Percentiles rank a stretch among this genome's conserved stretches.
These are phyloP conservation scores for Kickxella alabastrina DNA, from an alignment of 192 early-diverging fungal genomes.

Conservation along the genomic window DNA sequence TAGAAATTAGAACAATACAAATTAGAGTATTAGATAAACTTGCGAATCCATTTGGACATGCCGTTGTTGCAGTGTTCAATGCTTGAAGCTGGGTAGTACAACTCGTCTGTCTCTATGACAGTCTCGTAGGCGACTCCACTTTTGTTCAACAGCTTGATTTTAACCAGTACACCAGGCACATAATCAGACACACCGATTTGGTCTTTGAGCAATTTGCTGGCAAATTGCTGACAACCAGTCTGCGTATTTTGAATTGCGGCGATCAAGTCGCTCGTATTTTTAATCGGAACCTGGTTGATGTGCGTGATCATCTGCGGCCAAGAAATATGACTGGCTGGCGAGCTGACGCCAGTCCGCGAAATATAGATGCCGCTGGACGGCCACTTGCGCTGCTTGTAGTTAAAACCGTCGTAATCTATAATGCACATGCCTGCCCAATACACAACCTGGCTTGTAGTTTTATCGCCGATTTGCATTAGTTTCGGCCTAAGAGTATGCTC, in stretches of 20 bases:
- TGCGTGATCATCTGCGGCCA: conserved; percentile 5
- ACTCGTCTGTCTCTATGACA: conserved; percentile 2
- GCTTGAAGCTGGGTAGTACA: conserved; percentile 1
- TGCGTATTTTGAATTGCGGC: conserved; percentile 1
- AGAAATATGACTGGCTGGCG: background rate
- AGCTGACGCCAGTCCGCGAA: background rate
- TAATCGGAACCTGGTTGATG: background rate
- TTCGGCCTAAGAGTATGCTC: background rate
- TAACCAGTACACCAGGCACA: conserved; percentile 1
- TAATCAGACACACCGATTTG: background rate
- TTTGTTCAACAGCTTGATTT: conserved; percentile 1
- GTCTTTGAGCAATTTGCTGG: background rate
- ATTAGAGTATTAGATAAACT: background rate
- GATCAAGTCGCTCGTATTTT: conserved; percentile 3
- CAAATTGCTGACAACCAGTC: background rate
- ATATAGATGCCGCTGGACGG: conserved; percentile 1
- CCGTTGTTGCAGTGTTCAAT: conserved; percentile 3
- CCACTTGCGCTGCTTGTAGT: conserved; percentile 5
- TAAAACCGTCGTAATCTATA: background rate
- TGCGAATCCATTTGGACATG: background rate
- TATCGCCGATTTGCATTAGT: background rate
- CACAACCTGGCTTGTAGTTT: background rate
- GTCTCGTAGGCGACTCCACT: background rate
- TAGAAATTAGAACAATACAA: background rate
- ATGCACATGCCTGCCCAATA: conserved; percentile 12